Conservation (phyloP, 495 filamentous ascomycete genomes). For the Hypomontagnella monticulosa region DNA sequence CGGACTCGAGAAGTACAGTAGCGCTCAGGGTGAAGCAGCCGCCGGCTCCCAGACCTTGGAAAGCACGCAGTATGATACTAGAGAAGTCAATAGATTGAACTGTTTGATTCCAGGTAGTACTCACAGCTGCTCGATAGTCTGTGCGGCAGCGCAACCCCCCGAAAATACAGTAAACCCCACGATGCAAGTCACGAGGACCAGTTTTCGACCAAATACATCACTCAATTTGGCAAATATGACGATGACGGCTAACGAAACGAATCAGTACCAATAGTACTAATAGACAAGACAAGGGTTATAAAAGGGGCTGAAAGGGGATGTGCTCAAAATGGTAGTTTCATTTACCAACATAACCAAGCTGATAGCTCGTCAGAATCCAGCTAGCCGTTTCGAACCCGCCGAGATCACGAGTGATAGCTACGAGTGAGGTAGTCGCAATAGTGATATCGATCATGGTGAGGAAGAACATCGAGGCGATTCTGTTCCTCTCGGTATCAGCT, state of each 20-base stretch:
- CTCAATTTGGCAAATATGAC: conserved; percentile 54
- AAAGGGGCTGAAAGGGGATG: too few relatives aligned
- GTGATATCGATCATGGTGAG: conserved; percentile 30
- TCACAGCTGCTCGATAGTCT: conserved; percentile 50
- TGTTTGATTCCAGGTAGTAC: background rate
- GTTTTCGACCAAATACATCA: conserved; percentile 54
- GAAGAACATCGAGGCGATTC: conserved; percentile 40
- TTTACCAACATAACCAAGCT: conserved; percentile 41
- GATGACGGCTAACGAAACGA: conserved; percentile 4
- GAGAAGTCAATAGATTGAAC: background rate
- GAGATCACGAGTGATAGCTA: conserved; percentile 32
- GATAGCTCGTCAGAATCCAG: conserved; percentile 47
- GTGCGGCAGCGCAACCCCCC: conserved; percentile 48
- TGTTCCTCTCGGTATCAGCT: conserved; percentile 6
- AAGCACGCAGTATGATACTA: conserved; percentile 50
- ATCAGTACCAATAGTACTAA: background rate
- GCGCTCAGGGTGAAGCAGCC: conserved; percentile 50
- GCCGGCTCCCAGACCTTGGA: conserved; percentile 57
- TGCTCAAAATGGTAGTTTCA: too few relatives aligned
- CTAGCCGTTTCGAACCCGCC: conserved; percentile 21
- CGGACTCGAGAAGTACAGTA: conserved; percentile 50
- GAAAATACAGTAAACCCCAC: conserved; percentile 55
- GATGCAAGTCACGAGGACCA: conserved; percentile 44
- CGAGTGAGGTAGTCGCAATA: conserved; percentile 23
- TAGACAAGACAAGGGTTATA: too few relatives aligned